Evolutionary conservation across 1,139 yeast species (phyloP).

Genomic region (Taiozyma sp.): DNA sequence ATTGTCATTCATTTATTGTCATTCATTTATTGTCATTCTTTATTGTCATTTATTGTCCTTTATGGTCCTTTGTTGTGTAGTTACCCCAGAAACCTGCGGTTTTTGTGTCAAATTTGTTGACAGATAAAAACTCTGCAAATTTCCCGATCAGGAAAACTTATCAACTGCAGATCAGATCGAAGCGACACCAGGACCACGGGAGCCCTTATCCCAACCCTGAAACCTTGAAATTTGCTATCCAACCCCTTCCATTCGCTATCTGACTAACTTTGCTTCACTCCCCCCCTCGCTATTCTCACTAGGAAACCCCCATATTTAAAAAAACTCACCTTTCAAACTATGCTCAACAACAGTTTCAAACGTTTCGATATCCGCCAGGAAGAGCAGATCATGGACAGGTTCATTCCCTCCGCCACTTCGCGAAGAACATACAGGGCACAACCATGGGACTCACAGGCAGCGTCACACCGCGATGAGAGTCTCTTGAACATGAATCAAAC

Average conservation of each 20-base stretch:
- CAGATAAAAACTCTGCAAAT: background rate
- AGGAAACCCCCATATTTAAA: background rate
- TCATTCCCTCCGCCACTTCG: constrained; percentile 28
- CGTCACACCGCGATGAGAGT: constrained; percentile 8
- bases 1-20: background rate
- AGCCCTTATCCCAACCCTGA: background rate
- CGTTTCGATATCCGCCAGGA: background rate
- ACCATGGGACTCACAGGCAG: constrained; percentile 1
- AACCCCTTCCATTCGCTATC: constrained; percentile 1
- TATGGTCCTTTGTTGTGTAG: background rate
- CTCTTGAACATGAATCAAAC: constrained; percentile 14
- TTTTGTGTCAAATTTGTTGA: background rate
- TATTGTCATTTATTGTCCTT: background rate
- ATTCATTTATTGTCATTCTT: background rate
- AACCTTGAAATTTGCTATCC: background rate
- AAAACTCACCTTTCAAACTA: background rate
- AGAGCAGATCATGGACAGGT: constrained; percentile 25
- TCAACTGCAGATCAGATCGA: background rate
- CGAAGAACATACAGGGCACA: constrained; percentile 20
- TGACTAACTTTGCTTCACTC: background rate
- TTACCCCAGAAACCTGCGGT: background rate
- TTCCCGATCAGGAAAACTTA: background rate
- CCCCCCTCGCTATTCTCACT: background rate
- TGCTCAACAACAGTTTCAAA: constrained; percentile 5
- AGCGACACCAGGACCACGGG: background rate